Percentiles rank a stretch among this genome's conserved stretches.
phyloP scores from a whole-genome alignment of 2,329 filamentous ascomycete genomes.

The Penicillium brasilianum region DNA sequence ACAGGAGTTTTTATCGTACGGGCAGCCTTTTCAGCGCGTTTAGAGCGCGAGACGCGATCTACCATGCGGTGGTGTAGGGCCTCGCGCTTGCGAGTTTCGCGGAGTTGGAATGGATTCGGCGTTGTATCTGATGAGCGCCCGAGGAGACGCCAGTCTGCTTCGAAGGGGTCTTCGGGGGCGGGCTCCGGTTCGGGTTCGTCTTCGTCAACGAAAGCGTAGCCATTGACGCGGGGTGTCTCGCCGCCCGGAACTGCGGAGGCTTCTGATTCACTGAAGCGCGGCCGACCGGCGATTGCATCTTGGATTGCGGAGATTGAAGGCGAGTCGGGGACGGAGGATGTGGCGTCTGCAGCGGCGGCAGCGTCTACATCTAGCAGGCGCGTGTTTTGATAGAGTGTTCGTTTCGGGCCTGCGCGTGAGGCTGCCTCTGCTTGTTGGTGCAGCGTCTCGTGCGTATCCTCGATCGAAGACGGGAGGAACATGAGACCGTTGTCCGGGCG shows the following conservation, averaged over 20 bases:
- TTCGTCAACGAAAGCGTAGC: conserved; percentile 92
- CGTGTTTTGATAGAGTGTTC: conserved; percentile 82
- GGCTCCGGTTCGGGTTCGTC: conserved; percentile 53
- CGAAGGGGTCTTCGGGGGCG: conserved; percentile 15
- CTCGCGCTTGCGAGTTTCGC: conserved; percentile 76
- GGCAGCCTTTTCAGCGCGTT: conserved; percentile 65
- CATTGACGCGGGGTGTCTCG: conserved; percentile 89
- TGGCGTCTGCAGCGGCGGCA: conserved; percentile 41
- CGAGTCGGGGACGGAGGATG: conserved; percentile 65
- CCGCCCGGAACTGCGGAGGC: conserved; percentile 56
- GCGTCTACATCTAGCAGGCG: conserved; percentile 64
- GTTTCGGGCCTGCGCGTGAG: conserved; percentile 76
- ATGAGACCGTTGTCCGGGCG: conserved; percentile 82
- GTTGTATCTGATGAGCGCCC: conserved; percentile 52
- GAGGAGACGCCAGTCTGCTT: conserved; percentile 44
- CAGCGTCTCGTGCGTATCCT: conserved; percentile 62
- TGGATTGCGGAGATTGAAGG: conserved; percentile 84
- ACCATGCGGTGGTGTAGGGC: conserved; percentile 85
- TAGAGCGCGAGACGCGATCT: conserved; percentile 75
- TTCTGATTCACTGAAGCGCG: conserved; percentile 67
- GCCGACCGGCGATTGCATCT: conserved; percentile 79
- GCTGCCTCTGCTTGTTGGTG: conserved; percentile 70
- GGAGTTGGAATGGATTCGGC: conserved; percentile 80
- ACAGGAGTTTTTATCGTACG: conserved; percentile 61
- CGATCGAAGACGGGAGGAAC: conserved; percentile 66